Evolutionary conservation across 495 filamentous ascomycete species (phyloP).

Genomic region (Lichenothelia convexa): DNA sequence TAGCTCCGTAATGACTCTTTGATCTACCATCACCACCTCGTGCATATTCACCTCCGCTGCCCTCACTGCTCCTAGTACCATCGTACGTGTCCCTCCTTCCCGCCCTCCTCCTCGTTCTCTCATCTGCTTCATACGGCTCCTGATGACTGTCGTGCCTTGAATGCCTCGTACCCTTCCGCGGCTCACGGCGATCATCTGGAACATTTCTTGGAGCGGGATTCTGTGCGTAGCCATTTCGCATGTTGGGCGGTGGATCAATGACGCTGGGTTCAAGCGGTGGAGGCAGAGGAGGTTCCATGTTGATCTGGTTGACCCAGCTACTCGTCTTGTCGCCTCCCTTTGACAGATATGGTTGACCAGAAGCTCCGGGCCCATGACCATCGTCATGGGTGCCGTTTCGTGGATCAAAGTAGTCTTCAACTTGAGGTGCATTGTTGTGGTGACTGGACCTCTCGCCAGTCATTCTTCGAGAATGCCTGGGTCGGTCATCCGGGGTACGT

Average conservation of each 20-base stretch:
- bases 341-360: slow-evolving; percentile 14
- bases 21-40: slow-evolving; percentile 1
- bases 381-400: slow-evolving; percentile 16
- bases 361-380: slow-evolving; percentile 2
- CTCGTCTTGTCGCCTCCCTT: slow-evolving; percentile 34
- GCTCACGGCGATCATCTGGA: slow-evolving; percentile 7
- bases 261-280: slow-evolving; percentile 36
- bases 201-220: slow-evolving; percentile 2
- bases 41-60: slow-evolving; percentile 9
- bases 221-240: slow-evolving; percentile 13
- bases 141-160: background rate
- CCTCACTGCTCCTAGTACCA: slow-evolving; percentile 6
- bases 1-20: background rate
- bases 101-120: slow-evolving; percentile 1
- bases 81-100: slow-evolving; percentile 3
- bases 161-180: slow-evolving; percentile 5
- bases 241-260: slow-evolving; percentile 31
- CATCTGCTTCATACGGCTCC: slow-evolving; percentile 1
- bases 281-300: slow-evolving; percentile 37
- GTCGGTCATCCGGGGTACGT: slow-evolving; percentile 8
- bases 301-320: slow-evolving; percentile 40
- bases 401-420: slow-evolving; percentile 25
- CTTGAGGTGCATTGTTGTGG: slow-evolving; percentile 10
- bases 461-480: slow-evolving; percentile 7
- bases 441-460: slow-evolving; percentile 6